Evolutionary conservation across 106 monocot species (phyloP), one percentile per base, ranked within the genome.

Genomic region (Acanthochlamys bracteata): DNA sequence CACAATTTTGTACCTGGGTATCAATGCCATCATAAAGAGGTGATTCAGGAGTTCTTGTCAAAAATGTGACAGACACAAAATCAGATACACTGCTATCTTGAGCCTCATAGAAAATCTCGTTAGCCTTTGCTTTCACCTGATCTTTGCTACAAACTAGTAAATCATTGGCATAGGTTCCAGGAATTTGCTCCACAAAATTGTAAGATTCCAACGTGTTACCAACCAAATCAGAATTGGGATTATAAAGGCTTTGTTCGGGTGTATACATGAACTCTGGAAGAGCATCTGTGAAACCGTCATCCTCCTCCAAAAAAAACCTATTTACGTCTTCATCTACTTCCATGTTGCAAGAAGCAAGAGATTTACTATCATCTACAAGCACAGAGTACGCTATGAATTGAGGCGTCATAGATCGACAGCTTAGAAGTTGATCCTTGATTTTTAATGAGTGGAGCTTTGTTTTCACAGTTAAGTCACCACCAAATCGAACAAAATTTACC

Each of bases 1-100:
- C n/a, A n/a, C n/a, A n/a, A n/a, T n/a, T n/a, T n/a, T n/a, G 10
- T 82, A 95, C 95, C 84, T 88, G 80, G 21, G 90, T 88, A 76
- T 96, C 95, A 65, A 79, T 83, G 25, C 84, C 90, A 78, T 83
- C 88, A 79, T 96, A 96, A 4, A 78, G 42, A 74, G 73, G 74
- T 52, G 90, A 96, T 76, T 80, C 95, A 56, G 88, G 87, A 72
- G 58, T 78, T 41, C 90, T 75, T 23, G 74, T 82, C 23, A 80
- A 39, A 76, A 96, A 91, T 27, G 79, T 82, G 54, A 96, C 68
- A 47, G 76, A 65, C 57, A 96, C 88, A 80, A 96, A 96, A 81
- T 96, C 87, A 51, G 77, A 77, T 26, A 70, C 21, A 68, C 60
- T 76, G 57, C 60, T 77, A 26, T 90, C 95, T 58, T 71, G 61